These are phyloP conservation scores for Myrica gale DNA, from an alignment of 306 rosid genomes.

Conservation along the genomic window DNA sequence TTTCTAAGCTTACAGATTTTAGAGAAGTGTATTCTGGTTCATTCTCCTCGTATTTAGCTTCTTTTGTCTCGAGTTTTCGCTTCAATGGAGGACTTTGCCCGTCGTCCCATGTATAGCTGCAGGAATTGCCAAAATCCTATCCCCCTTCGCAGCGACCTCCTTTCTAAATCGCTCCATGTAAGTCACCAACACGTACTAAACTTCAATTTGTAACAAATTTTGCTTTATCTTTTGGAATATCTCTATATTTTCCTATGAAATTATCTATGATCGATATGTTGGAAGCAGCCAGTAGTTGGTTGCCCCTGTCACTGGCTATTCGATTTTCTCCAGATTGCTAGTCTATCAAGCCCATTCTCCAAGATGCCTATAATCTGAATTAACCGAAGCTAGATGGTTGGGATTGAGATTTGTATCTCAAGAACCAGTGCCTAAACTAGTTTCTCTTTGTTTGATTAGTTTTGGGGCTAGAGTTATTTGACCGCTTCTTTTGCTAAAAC, in stretches of 20 bases:
- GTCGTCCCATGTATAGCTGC: background rate
- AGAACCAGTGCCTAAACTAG: no score
- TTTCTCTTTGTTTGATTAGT: background rate
- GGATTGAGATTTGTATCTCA: no score
- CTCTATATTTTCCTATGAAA: background rate
- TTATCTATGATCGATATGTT: background rate
- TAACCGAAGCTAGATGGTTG: background rate
- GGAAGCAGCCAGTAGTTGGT: background rate
- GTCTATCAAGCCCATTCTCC: background rate
- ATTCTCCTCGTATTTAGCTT: background rate
- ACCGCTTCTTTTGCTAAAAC: background rate
- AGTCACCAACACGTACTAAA: no score
- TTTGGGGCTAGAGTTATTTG: background rate
- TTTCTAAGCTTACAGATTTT: background rate
- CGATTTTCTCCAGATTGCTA: background rate
- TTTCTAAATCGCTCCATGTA: background rate
- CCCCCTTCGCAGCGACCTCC: slow-evolving; percentile 10
- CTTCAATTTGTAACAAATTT: background rate
- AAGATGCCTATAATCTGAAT: background rate
- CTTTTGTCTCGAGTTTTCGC: background rate
- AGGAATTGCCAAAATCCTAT: slow-evolving; percentile 11
- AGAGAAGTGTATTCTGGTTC: background rate
- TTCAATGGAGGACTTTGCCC: background rate
- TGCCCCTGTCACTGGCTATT: background rate
- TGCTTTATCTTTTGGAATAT: background rate